Evolutionary conservation across 2,329 filamentous ascomycete species (phyloP).

Genomic region (Aspergillus cejpii): DNA sequence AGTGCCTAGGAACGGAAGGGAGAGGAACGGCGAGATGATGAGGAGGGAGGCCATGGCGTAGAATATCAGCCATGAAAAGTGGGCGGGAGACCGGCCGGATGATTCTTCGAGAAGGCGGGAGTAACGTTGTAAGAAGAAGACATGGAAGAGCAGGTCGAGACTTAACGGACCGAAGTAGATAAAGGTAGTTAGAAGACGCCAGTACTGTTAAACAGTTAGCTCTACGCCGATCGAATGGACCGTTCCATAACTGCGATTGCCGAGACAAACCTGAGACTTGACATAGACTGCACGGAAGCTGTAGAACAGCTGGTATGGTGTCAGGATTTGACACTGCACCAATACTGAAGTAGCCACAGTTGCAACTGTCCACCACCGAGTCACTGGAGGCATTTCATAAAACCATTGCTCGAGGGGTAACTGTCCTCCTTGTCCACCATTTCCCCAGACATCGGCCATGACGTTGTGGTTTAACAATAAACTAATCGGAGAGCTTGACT

Average conservation of each 20-base stretch:
- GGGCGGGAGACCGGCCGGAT: slow-evolving; percentile 80
- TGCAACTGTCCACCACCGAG: slow-evolving; percentile 92
- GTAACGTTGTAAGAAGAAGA: slow-evolving; percentile 97
- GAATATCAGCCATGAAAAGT: slow-evolving; percentile 89
- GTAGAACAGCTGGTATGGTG: slow-evolving; percentile 94
- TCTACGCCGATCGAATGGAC: slow-evolving; percentile 4
- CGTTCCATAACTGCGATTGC: background rate
- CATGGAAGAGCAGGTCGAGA: slow-evolving; percentile 90
- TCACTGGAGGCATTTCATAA: slow-evolving; percentile 96
- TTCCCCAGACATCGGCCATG: slow-evolving; percentile 43
- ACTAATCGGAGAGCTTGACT: background rate
- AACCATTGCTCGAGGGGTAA: slow-evolving; percentile 96
- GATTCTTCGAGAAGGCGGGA: slow-evolving; percentile 91
- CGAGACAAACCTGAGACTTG: slow-evolving; percentile 74
- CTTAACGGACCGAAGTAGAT: slow-evolving; percentile 94
- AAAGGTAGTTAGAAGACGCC: slow-evolving; percentile 93
- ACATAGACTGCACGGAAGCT: slow-evolving; percentile 86
- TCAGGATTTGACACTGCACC: slow-evolving; percentile 88
- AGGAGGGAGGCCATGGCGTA: slow-evolving; percentile 78
- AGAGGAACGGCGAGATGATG: slow-evolving; percentile 74
- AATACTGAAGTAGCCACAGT: slow-evolving; percentile 80
- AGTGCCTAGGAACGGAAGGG: slow-evolving; percentile 89
- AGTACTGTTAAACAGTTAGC: slow-evolving; percentile 58
- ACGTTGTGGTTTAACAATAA: slow-evolving; percentile 7
- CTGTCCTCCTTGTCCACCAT: slow-evolving; percentile 46